Percentiles rank a stretch among this genome's conserved stretches.
Evolutionary conservation across 495 filamentous ascomycete genomes (phyloP).

Genomic region (Pyronema domesticum): DNA sequence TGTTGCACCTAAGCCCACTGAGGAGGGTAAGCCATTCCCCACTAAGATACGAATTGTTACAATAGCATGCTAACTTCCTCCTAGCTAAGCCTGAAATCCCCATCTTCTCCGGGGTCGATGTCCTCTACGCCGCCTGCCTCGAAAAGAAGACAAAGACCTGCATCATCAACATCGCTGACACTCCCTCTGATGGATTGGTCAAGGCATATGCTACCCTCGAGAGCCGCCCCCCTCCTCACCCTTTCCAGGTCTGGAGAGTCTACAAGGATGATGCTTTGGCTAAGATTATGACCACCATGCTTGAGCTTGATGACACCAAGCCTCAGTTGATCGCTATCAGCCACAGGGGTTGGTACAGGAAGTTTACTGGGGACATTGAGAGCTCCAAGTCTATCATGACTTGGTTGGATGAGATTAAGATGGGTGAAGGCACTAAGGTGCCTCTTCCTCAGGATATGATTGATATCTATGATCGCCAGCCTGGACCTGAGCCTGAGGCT

Average conservation of each 20-base stretch:
- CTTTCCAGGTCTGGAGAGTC: slow-evolving; percentile 18
- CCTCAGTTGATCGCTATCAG: slow-evolving; percentile 66
- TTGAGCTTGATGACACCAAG: slow-evolving; percentile 40
- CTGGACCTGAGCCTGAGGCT: background rate
- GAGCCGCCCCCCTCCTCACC: slow-evolving; percentile 4
- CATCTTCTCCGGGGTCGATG: slow-evolving; percentile 24
- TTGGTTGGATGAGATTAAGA: slow-evolving; percentile 74
- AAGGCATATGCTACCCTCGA: slow-evolving; percentile 43
- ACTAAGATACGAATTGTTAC: background rate
- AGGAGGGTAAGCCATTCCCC: slow-evolving; percentile 20
- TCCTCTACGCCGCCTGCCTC: slow-evolving; percentile 42
- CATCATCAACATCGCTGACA: slow-evolving; percentile 49
- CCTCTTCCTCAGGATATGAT: slow-evolving; percentile 62
- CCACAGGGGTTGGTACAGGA: slow-evolving; percentile 70
- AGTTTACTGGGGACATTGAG: slow-evolving; percentile 38
- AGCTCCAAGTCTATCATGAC: slow-evolving; percentile 41
- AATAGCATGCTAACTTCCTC: background rate
- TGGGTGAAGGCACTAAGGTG: slow-evolving; percentile 69
- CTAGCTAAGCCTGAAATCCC: slow-evolving; percentile 15
- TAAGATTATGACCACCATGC: slow-evolving; percentile 36
- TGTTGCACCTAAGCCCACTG: slow-evolving; percentile 1
- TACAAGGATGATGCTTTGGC: slow-evolving; percentile 43
- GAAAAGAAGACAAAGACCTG: slow-evolving; percentile 63
- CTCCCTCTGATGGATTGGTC: slow-evolving; percentile 34
- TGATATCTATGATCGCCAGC: background rate